Base-by-base conservation (phyloP, 768 basidiomycete genomes). In the Solioccasus polychromus region DNA sequence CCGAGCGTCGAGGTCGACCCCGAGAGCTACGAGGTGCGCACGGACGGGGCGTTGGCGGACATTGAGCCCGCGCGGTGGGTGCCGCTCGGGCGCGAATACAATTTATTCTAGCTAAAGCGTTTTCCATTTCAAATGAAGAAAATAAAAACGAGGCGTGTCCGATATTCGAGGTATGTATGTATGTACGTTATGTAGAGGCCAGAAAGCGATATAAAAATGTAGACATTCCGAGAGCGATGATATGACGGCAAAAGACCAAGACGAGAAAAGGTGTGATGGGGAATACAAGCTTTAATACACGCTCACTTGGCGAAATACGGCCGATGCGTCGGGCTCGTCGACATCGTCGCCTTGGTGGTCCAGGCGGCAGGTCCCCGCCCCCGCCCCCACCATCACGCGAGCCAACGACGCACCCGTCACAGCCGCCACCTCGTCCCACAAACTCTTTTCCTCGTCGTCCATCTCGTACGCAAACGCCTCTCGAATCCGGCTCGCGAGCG, bases 1-100 rank as follows among this genome's bases (percentile, higher is more conserved):
- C 96, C 96, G 3, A 74, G 73, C 63, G 91, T 99, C 82, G 72
- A 49, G 38, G 94, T 99, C 28, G 92, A 99, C 61, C 86, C 96
- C 2, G 95, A 98, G 70, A 88, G 71, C 36, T 97, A 93, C 59
- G 86, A 86, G 34, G 96, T 98, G 4, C 23, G 23, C 1, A 92
- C 89, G 8, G 87, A 95, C 63, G 92, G 83, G 4, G 79, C 75
- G 19, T 66, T 90, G 42, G 78, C 77, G 60, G 90, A 92, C 58
- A 77, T 94, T 0, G 79, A 71, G 45, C 85, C 92, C 11, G 92
- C 93, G 22, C 72, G 68, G 48, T 72, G 57, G 12, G 66, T 93
- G 37, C 82, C 92, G 5, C 70, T 97, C 11, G 77, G 78, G 12
- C 80, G 74, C 58, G 73, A 68, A 39, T 92, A 95, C 61, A 94